Evolutionary conservation across 495 filamentous ascomycete species (phyloP).

Genomic region (Cercophora samala): DNA sequence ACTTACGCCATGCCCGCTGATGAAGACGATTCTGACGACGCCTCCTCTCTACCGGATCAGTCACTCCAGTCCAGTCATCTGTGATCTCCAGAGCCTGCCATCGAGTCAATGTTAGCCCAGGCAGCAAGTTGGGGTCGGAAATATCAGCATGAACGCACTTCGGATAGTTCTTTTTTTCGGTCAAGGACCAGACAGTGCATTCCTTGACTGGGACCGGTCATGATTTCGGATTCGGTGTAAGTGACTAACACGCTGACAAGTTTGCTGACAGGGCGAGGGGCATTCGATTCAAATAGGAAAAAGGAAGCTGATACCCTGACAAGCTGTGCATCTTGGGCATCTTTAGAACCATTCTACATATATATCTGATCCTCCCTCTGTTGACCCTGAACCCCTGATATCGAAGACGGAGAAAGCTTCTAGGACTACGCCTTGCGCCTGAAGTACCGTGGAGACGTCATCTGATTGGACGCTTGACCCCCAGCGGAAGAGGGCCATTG

Average conservation of each 20-base stretch:
- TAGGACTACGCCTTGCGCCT: neutral
- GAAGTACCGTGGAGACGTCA: neutral
- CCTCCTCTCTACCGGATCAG: slow-evolving; percentile 19
- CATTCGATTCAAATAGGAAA: neutral
- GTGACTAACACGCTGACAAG: neutral
- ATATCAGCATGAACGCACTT: neutral
- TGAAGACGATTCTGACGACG: slow-evolving; percentile 23
- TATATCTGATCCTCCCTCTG: neutral
- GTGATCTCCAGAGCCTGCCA: neutral
- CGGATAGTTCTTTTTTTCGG: neutral
- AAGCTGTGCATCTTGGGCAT: neutral
- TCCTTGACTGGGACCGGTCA: neutral
- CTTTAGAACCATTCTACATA: neutral
- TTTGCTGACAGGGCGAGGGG: neutral
- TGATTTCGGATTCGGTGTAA: neutral
- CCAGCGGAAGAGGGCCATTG: neutral
- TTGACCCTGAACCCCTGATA: neutral
- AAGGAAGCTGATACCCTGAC: neutral
- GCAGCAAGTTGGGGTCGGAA: neutral
- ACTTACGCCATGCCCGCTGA: slow-evolving; percentile 24
- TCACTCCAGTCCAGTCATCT: slow-evolving; percentile 24
- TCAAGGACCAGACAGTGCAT: neutral
- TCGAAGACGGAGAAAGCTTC: neutral
- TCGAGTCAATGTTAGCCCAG: neutral
- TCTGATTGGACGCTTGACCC: neutral